Conservation (phyloP, 2,329 filamentous ascomycete genomes). For the Dactylellina parvicollis region DNA sequence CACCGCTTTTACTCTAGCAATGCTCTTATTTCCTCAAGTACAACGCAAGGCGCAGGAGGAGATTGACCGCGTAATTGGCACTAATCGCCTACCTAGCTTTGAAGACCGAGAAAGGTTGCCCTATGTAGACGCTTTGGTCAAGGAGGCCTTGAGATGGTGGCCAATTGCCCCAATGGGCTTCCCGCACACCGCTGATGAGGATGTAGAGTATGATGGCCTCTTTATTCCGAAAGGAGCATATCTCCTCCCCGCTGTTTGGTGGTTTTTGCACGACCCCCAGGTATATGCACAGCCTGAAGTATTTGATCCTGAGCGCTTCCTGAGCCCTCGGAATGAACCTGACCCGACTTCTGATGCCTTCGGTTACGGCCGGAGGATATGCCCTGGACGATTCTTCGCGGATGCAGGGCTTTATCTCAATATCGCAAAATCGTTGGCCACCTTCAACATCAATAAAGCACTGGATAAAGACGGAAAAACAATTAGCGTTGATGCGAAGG, state of each 20-base stretch:
- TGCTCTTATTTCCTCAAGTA: slow-evolving; percentile 65
- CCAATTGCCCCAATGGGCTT: slow-evolving; percentile 66
- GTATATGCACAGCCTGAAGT: slow-evolving; percentile 58
- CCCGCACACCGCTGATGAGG: slow-evolving; percentile 64
- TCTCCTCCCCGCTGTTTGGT: slow-evolving; percentile 66
- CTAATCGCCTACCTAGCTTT: slow-evolving; percentile 64
- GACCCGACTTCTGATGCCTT: slow-evolving; percentile 59
- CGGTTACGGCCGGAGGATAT: slow-evolving; percentile 68
- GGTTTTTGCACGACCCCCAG: slow-evolving; percentile 64
- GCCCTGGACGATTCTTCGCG: slow-evolving; percentile 67
- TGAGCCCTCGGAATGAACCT: slow-evolving; percentile 56
- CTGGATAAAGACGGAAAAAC: slow-evolving; percentile 15
- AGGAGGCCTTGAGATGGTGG: slow-evolving; percentile 69
- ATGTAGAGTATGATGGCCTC: slow-evolving; percentile 64
- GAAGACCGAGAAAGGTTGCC: slow-evolving; percentile 66
- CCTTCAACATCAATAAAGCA: slow-evolving; percentile 64
- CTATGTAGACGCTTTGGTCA: slow-evolving; percentile 67
- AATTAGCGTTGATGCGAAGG: slow-evolving; percentile 18
- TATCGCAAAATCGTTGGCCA: slow-evolving; percentile 69
- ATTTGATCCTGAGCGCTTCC: slow-evolving; percentile 56
- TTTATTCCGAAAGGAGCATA: slow-evolving; percentile 64
- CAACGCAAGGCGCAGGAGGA: slow-evolving; percentile 64
- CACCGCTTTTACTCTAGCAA: slow-evolving; percentile 64
- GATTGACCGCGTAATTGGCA: slow-evolving; percentile 66
- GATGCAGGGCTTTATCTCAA: slow-evolving; percentile 71